Conservation (phyloP, 1,284 basidiomycete species). For the Macrocystidia cucumis region DNA sequence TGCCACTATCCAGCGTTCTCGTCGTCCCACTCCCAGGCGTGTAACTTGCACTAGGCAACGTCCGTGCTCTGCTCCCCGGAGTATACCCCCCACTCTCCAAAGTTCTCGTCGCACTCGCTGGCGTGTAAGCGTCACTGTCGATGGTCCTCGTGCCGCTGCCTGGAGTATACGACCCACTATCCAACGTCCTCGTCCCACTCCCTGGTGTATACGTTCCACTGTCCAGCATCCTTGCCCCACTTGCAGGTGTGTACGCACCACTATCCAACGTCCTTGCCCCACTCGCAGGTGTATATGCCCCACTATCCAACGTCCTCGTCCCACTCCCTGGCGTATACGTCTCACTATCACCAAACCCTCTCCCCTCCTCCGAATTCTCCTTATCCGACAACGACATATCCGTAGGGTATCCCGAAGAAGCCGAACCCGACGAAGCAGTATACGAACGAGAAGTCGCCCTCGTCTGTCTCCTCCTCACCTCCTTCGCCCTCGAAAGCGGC, state of each 20-base stretch:
- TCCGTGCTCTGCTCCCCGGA: too few relatives aligned
- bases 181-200: conserved; percentile 16
- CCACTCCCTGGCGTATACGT: conserved; percentile 13
- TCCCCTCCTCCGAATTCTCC: too few relatives aligned
- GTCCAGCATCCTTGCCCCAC: conserved; percentile 14
- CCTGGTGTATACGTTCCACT: conserved; percentile 12
- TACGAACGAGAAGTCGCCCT: conserved; percentile 28
- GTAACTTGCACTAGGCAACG: conserved; percentile 16
- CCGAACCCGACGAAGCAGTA: conserved; percentile 30
- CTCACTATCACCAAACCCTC: conserved; percentile 14
- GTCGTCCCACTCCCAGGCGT: conserved; percentile 14
- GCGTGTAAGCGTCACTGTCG: conserved; percentile 11
- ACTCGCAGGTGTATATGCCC: conserved; percentile 11
- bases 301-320: conserved; percentile 15
- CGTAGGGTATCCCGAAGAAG: conserved; percentile 27
- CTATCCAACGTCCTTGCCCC: conserved; percentile 13
- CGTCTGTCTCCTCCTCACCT: conserved; percentile 45
- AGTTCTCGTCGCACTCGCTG: too few relatives aligned
- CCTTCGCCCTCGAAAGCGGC: conserved; percentile 48
- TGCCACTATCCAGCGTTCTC: conserved; percentile 13
- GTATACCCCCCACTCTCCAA: conserved; percentile 16
- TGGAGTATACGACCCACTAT: conserved; percentile 17
- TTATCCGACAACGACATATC: conserved; percentile 43
- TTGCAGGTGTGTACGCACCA: conserved; percentile 13
- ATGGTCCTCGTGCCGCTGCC: conserved; percentile 15